Evolutionary conservation across 1,284 basidiomycete species (phyloP), one percentile per base, ranked within the genome.

Genomic region (Erythrobasidium hasegawianum): DNA sequence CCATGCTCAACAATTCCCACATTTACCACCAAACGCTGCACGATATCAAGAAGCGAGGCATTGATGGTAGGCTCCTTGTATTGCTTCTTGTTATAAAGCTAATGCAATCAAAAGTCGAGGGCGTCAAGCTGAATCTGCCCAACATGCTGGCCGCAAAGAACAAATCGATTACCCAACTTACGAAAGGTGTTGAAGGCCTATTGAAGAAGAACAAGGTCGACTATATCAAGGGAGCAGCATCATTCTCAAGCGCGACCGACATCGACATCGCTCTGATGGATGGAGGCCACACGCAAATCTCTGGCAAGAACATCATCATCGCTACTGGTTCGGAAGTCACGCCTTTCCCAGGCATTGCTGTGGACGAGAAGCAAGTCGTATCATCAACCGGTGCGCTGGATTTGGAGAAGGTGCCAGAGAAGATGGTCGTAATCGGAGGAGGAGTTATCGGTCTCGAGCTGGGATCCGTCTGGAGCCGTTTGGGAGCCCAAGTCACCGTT

Each of bases 131-230:
- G 68, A 97, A 98, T 82, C 84, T 98, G 41, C 83, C 86, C 18
- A 83, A 85, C 71, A 97, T 98, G 95, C 84, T 97, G 69, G 87
- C 88, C 76, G 92, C 93, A 70, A 98, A 98, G 81, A 83, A 90
- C 57, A 83, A 84, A 61, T 86, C 92, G 1, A 94, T 98, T 71
- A 82, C 83, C 22, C 84, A 84, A 20, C 84, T 98, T 20, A 98
- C 95, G 26, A 89, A 90, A 77, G 94, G 95, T 76, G 83, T 98
- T 74, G 95, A 97, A 79, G 82, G 84, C 68, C 84, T 98, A 57
- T 93, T 98, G 84, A 94, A 92, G 81, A 91, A 96, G 80, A 94
- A 97, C 84, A 95, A 95, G 78, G 91, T 98, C 71, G 90, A 97
- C 80, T 98, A 97, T 81, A 88, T 96, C 84, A 97, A 97, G 81